These are phyloP conservation scores for Syncephalastrum contaminatum DNA, from an alignment of 371 early-diverging fungal genomes.

Conservation along the genomic window DNA sequence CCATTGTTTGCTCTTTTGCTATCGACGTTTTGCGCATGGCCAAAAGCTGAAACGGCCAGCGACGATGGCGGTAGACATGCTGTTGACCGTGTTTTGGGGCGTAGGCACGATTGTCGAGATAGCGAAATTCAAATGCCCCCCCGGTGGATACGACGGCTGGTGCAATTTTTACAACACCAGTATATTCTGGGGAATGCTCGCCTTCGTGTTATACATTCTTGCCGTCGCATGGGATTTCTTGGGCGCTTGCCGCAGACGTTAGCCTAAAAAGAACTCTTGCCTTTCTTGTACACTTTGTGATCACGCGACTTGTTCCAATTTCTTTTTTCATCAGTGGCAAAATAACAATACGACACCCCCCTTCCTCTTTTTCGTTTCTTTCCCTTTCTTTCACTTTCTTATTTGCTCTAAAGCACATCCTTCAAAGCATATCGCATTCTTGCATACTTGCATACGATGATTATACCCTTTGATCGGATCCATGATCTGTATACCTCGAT, in stretches of 20 bases:
- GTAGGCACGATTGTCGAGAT: conserved; percentile 54
- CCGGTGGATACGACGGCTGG: conserved; percentile 47
- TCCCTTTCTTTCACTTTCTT: no score
- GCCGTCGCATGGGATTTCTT: conserved; percentile 47
- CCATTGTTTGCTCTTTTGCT: conserved; percentile 38
- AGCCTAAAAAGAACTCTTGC: no score
- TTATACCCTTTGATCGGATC: no score
- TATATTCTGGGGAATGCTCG: conserved; percentile 49
- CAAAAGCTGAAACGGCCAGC: conserved; percentile 47
- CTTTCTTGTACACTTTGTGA: no score
- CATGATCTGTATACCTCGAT: conserved; percentile 7
- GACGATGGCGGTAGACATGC: conserved; percentile 40
- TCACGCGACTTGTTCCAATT: no score
- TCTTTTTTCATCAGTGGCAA: no score
- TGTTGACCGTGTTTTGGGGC: conserved; percentile 51
- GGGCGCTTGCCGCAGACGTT: conserved; percentile 28
- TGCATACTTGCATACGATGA: no score
- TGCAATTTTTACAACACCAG: conserved; percentile 58
- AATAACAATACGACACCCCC: no score
- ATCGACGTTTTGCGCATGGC: conserved; percentile 36
- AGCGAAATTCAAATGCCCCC: conserved; percentile 43
- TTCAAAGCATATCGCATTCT: no score
- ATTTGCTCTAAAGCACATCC: no score
- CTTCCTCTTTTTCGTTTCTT: no score
- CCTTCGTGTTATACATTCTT: conserved; percentile 38